These are phyloP conservation scores for Dactylellina parvicollis DNA, from an alignment of 2,329 filamentous ascomycete species.

Conservation along the genomic window DNA sequence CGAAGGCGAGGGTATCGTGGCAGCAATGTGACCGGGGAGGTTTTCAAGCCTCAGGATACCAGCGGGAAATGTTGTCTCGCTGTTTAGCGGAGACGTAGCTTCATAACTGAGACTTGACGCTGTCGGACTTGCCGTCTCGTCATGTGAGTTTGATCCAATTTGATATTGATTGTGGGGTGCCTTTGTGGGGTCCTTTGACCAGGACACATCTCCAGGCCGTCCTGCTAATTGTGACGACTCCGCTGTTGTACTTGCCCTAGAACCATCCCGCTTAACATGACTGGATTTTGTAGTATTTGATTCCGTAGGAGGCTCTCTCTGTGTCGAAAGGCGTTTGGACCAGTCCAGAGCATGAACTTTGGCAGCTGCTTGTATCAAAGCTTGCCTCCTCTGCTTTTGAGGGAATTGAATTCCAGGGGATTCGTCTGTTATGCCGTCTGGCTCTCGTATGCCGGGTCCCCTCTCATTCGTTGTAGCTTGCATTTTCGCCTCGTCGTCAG, in stretches of 20 bases:
- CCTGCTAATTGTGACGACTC: too few relatives aligned
- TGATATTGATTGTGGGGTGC: too few relatives aligned
- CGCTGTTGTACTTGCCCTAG: too few relatives aligned
- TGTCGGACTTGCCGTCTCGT: conserved; percentile 2
- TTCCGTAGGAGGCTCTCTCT: not conserved
- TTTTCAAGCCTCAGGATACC: conserved; percentile 15
- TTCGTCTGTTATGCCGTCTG: not conserved
- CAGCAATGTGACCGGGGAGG: not conserved
- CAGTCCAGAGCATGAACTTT: conserved; percentile 8
- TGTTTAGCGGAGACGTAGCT: not conserved
- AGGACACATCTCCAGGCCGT: too few relatives aligned
- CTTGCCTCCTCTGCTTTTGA: not conserved
- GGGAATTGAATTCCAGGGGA: not conserved
- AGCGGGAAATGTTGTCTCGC: conserved; percentile 21
- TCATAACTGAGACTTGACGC: conserved; percentile 22
- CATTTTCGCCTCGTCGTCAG: not conserved
- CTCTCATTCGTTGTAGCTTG: not conserved
- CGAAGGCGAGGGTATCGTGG: conserved; percentile 1
- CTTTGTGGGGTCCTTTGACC: too few relatives aligned
- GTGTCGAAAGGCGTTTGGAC: not conserved
- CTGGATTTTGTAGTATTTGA: not conserved
- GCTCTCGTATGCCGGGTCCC: not conserved
- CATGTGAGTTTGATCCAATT: not conserved
- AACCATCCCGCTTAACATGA: not conserved
- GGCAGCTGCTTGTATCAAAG: conserved; percentile 1